Evolutionary conservation across 73 alveolate genomes (phyloP).

Genomic region (Paramecium bursaria): DNA sequence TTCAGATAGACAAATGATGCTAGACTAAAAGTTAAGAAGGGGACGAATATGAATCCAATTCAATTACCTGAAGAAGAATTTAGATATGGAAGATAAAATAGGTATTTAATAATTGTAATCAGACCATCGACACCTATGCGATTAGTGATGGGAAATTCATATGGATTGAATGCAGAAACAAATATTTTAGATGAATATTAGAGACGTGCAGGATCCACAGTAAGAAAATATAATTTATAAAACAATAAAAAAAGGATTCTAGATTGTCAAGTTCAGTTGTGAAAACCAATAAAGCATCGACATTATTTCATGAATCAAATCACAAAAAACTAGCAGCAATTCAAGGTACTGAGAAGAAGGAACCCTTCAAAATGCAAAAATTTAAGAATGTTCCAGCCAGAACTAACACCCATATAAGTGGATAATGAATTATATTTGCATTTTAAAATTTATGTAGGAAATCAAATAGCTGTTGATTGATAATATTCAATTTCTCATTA

Average conservation of each 20-base stretch:
- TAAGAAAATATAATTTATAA: too few species aligned
- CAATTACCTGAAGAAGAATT: slow-evolving; percentile 70
- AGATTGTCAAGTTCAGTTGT: slow-evolving; percentile 41
- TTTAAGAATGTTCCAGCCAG: slow-evolving; percentile 61
- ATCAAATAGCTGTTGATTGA: slow-evolving; percentile 42
- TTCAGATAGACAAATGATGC: slow-evolving; percentile 60
- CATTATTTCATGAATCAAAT: slow-evolving; percentile 41
- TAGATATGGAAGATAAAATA: slow-evolving; percentile 64
- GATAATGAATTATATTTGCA: slow-evolving; percentile 21
- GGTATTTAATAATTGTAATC: slow-evolving; percentile 37
- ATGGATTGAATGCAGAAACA: slow-evolving; percentile 76
- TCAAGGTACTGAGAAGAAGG: slow-evolving; percentile 47
- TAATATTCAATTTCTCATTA: slow-evolving; percentile 15
- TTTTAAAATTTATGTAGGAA: slow-evolving; percentile 23
- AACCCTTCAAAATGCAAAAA: slow-evolving; percentile 64
- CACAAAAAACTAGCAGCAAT: slow-evolving; percentile 49
- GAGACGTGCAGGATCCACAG: slow-evolving; percentile 39
- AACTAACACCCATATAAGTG: slow-evolving; percentile 35
- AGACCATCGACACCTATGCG: slow-evolving; percentile 85
- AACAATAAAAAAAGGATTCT: not conserved
- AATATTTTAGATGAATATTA: slow-evolving; percentile 10
- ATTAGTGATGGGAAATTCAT: slow-evolving; percentile 76
- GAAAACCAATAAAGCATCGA: slow-evolving; percentile 10
- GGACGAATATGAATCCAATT: slow-evolving; percentile 42
- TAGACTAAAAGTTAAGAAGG: slow-evolving; percentile 51